Base-by-base conservation (phyloP, 176 grass and related monocot species). In the Saccharum officinarum region DNA sequence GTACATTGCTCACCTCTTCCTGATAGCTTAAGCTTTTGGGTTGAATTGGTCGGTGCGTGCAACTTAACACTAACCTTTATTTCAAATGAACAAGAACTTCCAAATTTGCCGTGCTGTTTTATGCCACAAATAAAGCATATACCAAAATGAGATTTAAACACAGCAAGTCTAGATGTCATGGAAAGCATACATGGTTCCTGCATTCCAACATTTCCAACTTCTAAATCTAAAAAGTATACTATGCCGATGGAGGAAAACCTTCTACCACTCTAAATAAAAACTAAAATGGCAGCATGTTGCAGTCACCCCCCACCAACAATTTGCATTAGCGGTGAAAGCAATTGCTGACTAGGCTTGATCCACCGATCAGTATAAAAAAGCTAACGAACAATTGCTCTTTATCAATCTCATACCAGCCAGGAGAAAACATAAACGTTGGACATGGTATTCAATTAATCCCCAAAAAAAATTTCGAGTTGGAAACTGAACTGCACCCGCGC, bases 241-340 rank as follows among this genome's bases (percentile, higher is more conserved):
- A 65, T 11, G 57, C 8, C 2, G 15, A 50, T 39, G 6, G 7
- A 25, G 11, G 7, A 57, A 39, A 78, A 31, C 7, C 1, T 17
- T 44, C 49, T 73, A 61, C 38, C 3, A 4, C 46, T 75, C 26
- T 49, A 31, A 33, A 8, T 10, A 75, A 75, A 52, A 75, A 75
- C 15, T 9, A 73, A 45, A 81, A 74, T 52, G 77, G 57, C n/a
- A 65, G 69, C 78, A 81, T 67, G 67, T 59, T 81, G 71, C 8
- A 75, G 78, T 66, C 69, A 81, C 74, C 78, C 78, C 14, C 28
- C 42, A 38, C 72, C 60, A 40, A 25, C 15, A 37, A 50, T 65
- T 54, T 45, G 66, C 60, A 42, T 57, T 33, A 54, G 22, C 42
- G 34, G 33, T 55, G 28, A 13, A 7, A 81, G 23, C 36, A 87